phyloP scores from a whole-genome alignment of 2,329 filamentous ascomycete genomes.

The Ophiostoma quercus region DNA sequence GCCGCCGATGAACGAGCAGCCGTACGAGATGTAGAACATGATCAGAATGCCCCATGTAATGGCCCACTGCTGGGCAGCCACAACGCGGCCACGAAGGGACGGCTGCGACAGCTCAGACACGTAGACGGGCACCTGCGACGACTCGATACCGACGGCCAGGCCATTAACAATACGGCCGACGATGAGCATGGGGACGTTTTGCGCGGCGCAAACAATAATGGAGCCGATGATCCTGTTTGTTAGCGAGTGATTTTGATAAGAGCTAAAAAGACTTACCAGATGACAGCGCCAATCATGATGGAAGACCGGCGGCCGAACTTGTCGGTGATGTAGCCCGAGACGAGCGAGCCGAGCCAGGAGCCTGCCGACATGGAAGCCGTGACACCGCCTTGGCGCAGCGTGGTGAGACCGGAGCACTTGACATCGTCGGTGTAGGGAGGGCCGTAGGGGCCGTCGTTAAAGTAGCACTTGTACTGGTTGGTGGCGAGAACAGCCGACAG shows the following conservation, averaged over 20 bases:
- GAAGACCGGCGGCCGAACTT: conserved; percentile 44
- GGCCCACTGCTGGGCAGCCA: conserved; percentile 41
- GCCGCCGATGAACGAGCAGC: conserved; percentile 38
- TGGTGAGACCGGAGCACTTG: conserved; percentile 21
- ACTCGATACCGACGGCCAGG: conserved; percentile 65
- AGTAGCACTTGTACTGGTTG: conserved; percentile 40
- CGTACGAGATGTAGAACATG: conserved; percentile 46
- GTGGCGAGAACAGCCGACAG: conserved; percentile 43
- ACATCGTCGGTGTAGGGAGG: conserved; percentile 19
- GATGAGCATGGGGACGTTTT: conserved; percentile 53
- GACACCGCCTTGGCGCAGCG: conserved; percentile 52
- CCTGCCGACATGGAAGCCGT: conserved; percentile 67
- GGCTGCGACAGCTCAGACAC: conserved; percentile 58
- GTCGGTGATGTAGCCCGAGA: conserved; percentile 57
- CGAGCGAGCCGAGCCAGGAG: conserved; percentile 60
- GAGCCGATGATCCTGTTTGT: conserved; percentile 41
- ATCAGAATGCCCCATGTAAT: conserved; percentile 39
- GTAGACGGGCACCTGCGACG: conserved; percentile 66
- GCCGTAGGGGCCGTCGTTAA: conserved; percentile 38
- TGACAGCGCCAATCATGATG: conserved; percentile 46
- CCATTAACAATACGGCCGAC: conserved; percentile 67
- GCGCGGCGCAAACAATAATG: conserved; percentile 40
- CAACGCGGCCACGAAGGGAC: conserved; percentile 42
- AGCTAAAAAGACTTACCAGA: conserved; percentile 41
- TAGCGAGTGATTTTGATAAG: neutral